Evolutionary conservation across 2,329 filamentous ascomycete species (phyloP).

Genomic region (Ascochyta koolunga): DNA sequence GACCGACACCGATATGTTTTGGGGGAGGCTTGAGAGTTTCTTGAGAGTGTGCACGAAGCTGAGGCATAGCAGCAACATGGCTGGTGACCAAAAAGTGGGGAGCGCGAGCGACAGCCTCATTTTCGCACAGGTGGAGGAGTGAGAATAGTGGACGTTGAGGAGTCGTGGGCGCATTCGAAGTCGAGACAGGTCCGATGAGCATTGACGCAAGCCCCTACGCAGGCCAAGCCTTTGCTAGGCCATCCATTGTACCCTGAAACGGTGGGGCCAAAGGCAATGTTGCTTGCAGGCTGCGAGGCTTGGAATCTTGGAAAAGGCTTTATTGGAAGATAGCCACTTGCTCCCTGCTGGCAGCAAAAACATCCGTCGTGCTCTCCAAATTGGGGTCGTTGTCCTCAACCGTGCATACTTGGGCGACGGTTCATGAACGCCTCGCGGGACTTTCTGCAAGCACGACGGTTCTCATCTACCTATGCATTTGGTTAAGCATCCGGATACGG

Average conservation of each 20-base stretch:
- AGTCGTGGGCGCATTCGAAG: conserved; percentile 7
- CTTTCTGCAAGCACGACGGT: neutral
- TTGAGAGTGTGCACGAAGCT: conserved; percentile 25
- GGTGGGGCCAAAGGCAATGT: neutral
- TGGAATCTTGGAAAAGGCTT: neutral
- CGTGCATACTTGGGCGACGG: neutral
- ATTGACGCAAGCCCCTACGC: conserved; percentile 6
- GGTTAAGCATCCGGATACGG: conserved; percentile 2
- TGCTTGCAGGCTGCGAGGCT: conserved; percentile 1
- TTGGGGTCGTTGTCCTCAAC: neutral
- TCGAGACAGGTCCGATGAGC: neutral
- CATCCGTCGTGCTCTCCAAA: too few species aligned
- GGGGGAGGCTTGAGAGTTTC: conserved; percentile 19
- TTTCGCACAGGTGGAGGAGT: neutral
- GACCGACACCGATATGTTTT: conserved; percentile 49
- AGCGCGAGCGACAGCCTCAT: conserved; percentile 29
- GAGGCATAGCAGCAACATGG: conserved; percentile 25
- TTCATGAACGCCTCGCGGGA: neutral
- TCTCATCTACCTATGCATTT: neutral
- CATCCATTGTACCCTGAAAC: conserved; percentile 11
- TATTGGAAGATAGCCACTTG: neutral
- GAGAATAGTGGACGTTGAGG: conserved; percentile 3
- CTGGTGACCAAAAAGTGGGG: conserved; percentile 16
- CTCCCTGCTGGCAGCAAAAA: neutral
- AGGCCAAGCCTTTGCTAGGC: conserved; percentile 2